Base-by-base conservation (phyloP, 805 yeast species). In the Candida manassasensis region DNA sequence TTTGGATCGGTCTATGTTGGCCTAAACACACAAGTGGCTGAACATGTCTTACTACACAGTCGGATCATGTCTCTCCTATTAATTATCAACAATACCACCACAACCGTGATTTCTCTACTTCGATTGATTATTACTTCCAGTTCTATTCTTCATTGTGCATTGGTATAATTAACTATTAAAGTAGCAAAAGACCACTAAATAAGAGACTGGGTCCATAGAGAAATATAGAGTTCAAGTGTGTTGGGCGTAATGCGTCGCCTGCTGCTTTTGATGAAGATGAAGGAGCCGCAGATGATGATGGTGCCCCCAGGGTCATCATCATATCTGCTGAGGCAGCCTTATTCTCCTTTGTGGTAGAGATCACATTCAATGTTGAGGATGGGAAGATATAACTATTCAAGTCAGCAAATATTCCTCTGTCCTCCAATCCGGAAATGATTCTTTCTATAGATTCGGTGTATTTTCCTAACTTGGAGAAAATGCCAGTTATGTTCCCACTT, bases 401-500 rank as follows among this genome's bases (percentile, higher is more conserved):
- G 37, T 62, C 57, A 12, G 45, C 55, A 38, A 67, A 67, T 12
- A 42, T 37, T 21, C 85, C 95, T 59, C 68, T 73, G 43, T 72
- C 78, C 39, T 67, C 67, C 22, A 65, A 56, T 29, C 56, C 67
- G 4, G 34, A 27, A 27, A 63, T 32, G 12, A 64, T 57, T n/a
- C 41, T 51, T 30, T 45, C 43, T 15, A 64, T 34, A 4, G 67
- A 70, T 7, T 48, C 44, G 11, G 50, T 35, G 41, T 65, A 66
- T 40, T 56, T 53, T 21, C 53, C 55, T 9, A 45, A 29, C 17
- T 32, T 22, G 19, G 45, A 30, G 28, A 45, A 46, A 4, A 65
- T 59, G 3, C 35, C 35, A 7, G 37, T 14, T 4, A 41, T 32
- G 18, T 40, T 40, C 1, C 50, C 47, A 10, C 37, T 22, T 25